phyloP scores from a whole-genome alignment of 768 basidiomycete species.

The Lactarius akahatsu region DNA sequence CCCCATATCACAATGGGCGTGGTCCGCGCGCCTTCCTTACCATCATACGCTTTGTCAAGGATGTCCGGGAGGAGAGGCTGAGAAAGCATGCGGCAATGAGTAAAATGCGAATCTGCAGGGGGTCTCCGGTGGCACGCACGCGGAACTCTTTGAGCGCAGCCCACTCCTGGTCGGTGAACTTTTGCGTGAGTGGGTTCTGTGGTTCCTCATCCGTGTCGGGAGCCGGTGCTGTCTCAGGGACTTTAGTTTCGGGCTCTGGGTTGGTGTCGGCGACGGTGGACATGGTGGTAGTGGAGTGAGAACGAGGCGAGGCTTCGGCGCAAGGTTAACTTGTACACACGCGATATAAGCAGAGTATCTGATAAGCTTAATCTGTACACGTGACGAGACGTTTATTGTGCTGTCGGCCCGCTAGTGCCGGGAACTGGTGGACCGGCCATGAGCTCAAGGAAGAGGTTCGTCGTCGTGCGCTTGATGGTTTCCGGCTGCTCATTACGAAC shows the following conservation, averaged over 20 bases:
- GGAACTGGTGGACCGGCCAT: conserved; percentile 33
- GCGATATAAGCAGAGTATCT: neutral
- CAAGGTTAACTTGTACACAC: neutral
- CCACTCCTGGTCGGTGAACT: conserved; percentile 76
- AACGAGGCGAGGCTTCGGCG: neutral
- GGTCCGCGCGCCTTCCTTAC: conserved; percentile 51
- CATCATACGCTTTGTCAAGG: conserved; percentile 59
- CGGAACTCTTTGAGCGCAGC: conserved; percentile 64
- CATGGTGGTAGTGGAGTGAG: conserved; percentile 15
- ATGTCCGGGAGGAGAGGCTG: conserved; percentile 48
- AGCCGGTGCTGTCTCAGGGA: conserved; percentile 23
- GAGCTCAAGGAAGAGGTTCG: conserved; percentile 57
- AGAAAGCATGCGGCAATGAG: neutral
- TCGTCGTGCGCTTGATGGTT: neutral
- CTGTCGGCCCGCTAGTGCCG: neutral
- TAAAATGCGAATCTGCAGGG: neutral
- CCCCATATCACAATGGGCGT: conserved; percentile 67
- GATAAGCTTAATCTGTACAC: conserved; percentile 11
- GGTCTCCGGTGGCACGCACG: conserved; percentile 40
- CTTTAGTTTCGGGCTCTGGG: conserved; percentile 17
- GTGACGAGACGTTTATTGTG: neutral
- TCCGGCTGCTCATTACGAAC: conserved; percentile 6
- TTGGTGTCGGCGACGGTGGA: conserved; percentile 14
- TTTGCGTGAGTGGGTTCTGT: conserved; percentile 65
- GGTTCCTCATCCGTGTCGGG: conserved; percentile 49